Evolutionary conservation across 345 rosid species (phyloP), one percentile per base, ranked within the genome.

Genomic region (Heritiera littoralis): DNA sequence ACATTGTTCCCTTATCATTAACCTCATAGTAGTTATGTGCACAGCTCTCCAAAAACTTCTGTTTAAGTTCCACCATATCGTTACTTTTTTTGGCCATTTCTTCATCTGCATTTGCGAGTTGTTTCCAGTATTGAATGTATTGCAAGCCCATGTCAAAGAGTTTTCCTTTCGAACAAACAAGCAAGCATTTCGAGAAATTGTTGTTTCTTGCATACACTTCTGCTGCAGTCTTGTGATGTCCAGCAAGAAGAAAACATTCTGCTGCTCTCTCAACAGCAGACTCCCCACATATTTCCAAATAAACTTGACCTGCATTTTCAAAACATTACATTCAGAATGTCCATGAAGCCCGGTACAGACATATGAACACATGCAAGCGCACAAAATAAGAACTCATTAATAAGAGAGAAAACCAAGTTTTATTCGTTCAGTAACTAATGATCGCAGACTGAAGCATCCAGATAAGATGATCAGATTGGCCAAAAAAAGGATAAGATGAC

Each of bases 81-180:
- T 49, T 35, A n/a, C 78, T 72, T 48, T 52, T 78, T 55, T 68
- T 49, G 11, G 56, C 59, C 56, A 38, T 18, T 6, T 49, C 35
- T 7, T 52, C 75, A 46, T 70, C 81, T 18, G 66, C 72, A 43
- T 18, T 66, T 23, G 66, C 63, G 18, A 78, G 72, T 6, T 79
- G 84, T 72, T 80, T 88, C 89, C 88, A 80, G 75, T 75, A 58
- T 14, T 82, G 64, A 15, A 89, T 80, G 58, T 83, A 89, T 7
- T 69, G 80, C 69, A 87, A 78, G 15, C 91, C 89, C 49, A 5
- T 55, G 1, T 89, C 84, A 28, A 85, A 89, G 30, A 89, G 87
- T 77, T 82, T 77, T 66, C 91, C 85, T 76, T 81, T 11, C 1
- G 51, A 49, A 72, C 89, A 89, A 54, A 79, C 82, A 49, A 66